These are phyloP conservation scores for Nakazawaea laoshanensis DNA, from an alignment of 805 yeast species.

Conservation along the genomic window DNA sequence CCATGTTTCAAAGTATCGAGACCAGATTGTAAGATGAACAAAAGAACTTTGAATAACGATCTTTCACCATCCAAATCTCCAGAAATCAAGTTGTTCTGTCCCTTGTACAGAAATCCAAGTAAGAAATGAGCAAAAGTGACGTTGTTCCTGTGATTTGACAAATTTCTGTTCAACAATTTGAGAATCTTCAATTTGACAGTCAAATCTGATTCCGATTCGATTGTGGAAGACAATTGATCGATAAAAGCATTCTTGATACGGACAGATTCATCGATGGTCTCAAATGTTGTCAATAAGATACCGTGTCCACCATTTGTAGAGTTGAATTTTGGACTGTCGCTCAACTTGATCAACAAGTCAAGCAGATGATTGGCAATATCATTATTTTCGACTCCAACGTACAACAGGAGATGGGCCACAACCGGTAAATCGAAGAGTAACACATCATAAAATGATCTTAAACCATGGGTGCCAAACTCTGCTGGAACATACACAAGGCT, in stretches of 20 bases:
- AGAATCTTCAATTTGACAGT: slow-evolving; percentile 50
- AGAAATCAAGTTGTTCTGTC: slow-evolving; percentile 16
- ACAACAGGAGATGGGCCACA: slow-evolving; percentile 67
- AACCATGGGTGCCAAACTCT: slow-evolving; percentile 47
- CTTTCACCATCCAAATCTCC: slow-evolving; percentile 47
- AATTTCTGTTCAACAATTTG: slow-evolving; percentile 43
- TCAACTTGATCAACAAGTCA: slow-evolving; percentile 40
- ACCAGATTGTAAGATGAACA: slow-evolving; percentile 40
- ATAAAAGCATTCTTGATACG: slow-evolving; percentile 69
- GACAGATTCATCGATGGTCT: slow-evolving; percentile 70
- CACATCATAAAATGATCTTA: slow-evolving; percentile 62
- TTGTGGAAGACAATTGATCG: slow-evolving; percentile 48
- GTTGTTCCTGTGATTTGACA: slow-evolving; percentile 30
- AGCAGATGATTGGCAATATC: slow-evolving; percentile 47
- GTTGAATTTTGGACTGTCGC: slow-evolving; percentile 38
- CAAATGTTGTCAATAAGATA: slow-evolving; percentile 60
- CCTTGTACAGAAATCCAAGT: slow-evolving; percentile 55
- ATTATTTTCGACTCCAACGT: slow-evolving; percentile 50
- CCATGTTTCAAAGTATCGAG: slow-evolving; percentile 29
- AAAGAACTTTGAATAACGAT: slow-evolving; percentile 48
- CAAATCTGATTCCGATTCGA: slow-evolving; percentile 29
- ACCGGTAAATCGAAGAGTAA: slow-evolving; percentile 62
- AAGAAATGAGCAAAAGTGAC: slow-evolving; percentile 65
- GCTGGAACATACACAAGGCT: slow-evolving; percentile 31
- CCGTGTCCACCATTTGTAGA: slow-evolving; percentile 24